Evolutionary conservation across 208 protist species (phyloP).

Genomic region (Sergeia podlipaevii): DNA sequence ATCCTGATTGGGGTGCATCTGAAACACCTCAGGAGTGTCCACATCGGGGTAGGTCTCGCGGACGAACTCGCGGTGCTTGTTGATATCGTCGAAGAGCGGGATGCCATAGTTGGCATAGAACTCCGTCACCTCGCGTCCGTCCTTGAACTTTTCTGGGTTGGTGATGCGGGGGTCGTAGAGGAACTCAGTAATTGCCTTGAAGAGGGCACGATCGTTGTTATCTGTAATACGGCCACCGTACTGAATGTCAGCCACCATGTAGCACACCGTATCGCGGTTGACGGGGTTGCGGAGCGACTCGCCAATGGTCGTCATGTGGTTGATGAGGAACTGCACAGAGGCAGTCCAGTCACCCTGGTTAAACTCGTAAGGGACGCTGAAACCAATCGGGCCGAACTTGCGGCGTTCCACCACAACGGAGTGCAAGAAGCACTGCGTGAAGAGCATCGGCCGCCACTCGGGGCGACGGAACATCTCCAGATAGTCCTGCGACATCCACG

Average conservation of each 20-base stretch:
- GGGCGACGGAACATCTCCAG: slow-evolving; percentile 95
- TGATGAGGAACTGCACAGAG: slow-evolving; percentile 96
- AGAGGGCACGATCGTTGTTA: slow-evolving; percentile 97
- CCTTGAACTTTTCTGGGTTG: slow-evolving; percentile 83
- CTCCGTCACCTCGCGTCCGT: slow-evolving; percentile 76
- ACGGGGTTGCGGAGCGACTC: slow-evolving; percentile 92
- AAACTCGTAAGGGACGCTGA: slow-evolving; percentile 99
- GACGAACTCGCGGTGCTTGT: slow-evolving; percentile 92
- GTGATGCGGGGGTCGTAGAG: slow-evolving; percentile 91
- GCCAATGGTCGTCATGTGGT: slow-evolving; percentile 96
- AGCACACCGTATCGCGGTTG: slow-evolving; percentile 93
- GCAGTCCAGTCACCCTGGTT: slow-evolving; percentile 97
- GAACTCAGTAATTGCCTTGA: slow-evolving; percentile 97
- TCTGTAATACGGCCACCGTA: slow-evolving; percentile 99
- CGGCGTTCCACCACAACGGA: slow-evolving; percentile 96
- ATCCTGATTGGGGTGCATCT: slow-evolving; percentile 97
- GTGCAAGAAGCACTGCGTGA: slow-evolving; percentile 97
- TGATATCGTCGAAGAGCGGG: slow-evolving; percentile 92
- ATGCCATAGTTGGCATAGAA: slow-evolving; percentile 88
- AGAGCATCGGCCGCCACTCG: slow-evolving; percentile 96
- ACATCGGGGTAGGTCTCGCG: slow-evolving; percentile 93
- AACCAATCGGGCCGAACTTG: slow-evolving; percentile 99
- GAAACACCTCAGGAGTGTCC: slow-evolving; percentile 97
- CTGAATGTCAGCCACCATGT: slow-evolving; percentile 99
- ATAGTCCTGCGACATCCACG: slow-evolving; percentile 95